Evolutionary conservation across 208 protist genomes (phyloP), one percentile per base, ranked within the genome.

Genomic region (Leishmania amazonensis): DNA sequence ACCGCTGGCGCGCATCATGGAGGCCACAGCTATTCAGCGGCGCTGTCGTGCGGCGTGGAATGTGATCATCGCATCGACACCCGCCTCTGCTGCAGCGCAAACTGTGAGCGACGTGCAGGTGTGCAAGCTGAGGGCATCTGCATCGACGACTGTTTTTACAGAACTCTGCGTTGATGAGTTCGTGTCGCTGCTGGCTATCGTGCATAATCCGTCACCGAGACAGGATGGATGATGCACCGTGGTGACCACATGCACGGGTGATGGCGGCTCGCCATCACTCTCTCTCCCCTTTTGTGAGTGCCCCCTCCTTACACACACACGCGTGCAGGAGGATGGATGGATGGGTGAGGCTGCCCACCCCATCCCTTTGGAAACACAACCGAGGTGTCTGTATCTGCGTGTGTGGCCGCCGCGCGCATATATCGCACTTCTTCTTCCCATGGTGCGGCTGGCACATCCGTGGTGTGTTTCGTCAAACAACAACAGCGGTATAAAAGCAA

Each of bases 91-190:
- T 38, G 53, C 72, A 54, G 5, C 31, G 11, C 49, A 21, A 0
- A 11, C 6, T 47, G 51, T 19, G 35, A 21, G 24, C 13, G 73
- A 40, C 21, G 2, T 76, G 58, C 65, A 60, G 60, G 35, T 78
- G 21, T n/a, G 51, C 31, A 80, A 60, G 67, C 24, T 45, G 74
- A 60, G 13, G 5, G 75, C 78, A 24, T 80, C 83, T 15, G 83
- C 83, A n/a, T 76, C 83, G 11, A 84, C 70, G 38, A 75, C 53
- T 0, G 65, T 75, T 13, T 88, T 87, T 80, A 76, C 78, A 1
- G 82, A 87, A 4, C 78, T 90, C 13, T 85, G 79, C 64, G 84
- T 90, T 57, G 83, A 88, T 68, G 84, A 90, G 74, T 58, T 88
- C 2, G 80, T 87, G 38, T 47, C 79, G 40, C 75, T 88, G 58